Evolutionary conservation across 1,284 basidiomycete genomes (phyloP), one percentile per base, ranked within the genome.

Genomic region (Microbotryum silenes-acaulis): DNA sequence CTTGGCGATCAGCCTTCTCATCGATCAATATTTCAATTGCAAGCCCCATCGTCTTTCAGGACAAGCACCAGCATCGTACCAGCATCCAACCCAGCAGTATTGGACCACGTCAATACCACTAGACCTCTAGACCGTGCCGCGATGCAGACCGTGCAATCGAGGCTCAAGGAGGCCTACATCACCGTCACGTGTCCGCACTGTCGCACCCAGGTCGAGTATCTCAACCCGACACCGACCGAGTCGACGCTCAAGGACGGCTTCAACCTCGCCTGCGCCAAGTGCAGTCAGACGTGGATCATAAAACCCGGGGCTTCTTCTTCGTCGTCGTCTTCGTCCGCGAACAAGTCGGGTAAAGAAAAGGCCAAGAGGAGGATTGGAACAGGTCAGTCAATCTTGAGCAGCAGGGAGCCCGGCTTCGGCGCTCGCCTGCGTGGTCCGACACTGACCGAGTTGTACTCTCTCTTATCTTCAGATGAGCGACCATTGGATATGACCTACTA

Each of bases 401-500:
- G 27, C 4, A 57, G 54, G 23, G n/a, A n/a, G n/a, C n/a, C 29
- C 7, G 29, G 29, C 29, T 31, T 8, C 56, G 31, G 54, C 59
- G 45, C 63, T 42, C 51, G 51, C 61, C 49, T 59, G 51, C 58
- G 51, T 51, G 47, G 52, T 49, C 20, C 25, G 23, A 53, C 57
- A 21, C 18, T 50, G 46, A 20, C 54, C 16, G 44, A 50, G 10
- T 49, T 47, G 82, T 80, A 71, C 79, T 81, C 33, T 77, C 84
- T 85, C 81, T 85, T 88, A 70, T 90, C 89, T 1, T 87, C 89
- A 4, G 89, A 96, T 76, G 89, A 91, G 68, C 82, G 85, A 66
- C 92, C 91, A 2, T 78, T 96, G 50, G 91, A 94, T 74, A 90
- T 87, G 21, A 86, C 82, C 18, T 93, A 92, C 75, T 93, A 93